Evolutionary conservation across 768 basidiomycete genomes (phyloP).

Genomic region (Pisolithus microcarpus): DNA sequence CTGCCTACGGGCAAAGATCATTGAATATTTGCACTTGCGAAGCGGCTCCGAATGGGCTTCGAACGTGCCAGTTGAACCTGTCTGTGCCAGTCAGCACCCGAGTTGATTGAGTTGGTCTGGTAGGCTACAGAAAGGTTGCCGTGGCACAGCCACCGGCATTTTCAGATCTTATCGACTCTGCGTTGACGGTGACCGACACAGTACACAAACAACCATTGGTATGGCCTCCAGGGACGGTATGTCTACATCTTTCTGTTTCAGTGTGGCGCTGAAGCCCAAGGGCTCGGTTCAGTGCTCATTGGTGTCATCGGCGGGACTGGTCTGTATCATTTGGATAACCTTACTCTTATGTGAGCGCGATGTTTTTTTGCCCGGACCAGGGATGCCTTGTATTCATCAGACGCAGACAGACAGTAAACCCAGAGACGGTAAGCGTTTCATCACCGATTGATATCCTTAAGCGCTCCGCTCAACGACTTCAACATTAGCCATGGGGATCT

Average conservation of each 20-base stretch:
- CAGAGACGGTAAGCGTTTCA: constrained; percentile 59
- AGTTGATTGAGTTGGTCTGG: no score
- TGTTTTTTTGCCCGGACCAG: background rate
- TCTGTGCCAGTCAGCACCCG: no score
- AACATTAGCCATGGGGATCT: constrained; percentile 81
- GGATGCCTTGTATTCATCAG: background rate
- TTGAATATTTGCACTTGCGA: no score
- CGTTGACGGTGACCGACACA: no score
- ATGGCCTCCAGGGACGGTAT: background rate
- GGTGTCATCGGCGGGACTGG: constrained; percentile 92
- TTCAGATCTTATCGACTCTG: no score
- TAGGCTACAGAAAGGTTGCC: no score
- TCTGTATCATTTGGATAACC: constrained; percentile 86
- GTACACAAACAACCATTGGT: no score
- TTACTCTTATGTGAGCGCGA: constrained; percentile 70
- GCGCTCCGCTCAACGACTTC: background rate
- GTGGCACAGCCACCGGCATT: no score
- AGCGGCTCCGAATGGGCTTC: no score
- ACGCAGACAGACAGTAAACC: constrained; percentile 65
- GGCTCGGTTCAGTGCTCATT: constrained; percentile 53
- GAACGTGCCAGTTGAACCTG: no score
- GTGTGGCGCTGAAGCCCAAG: background rate
- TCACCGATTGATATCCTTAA: background rate
- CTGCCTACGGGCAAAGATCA: no score
- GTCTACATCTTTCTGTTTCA: background rate